phyloP scores from a whole-genome alignment of 768 basidiomycete species.

The Serendipita sp. region DNA sequence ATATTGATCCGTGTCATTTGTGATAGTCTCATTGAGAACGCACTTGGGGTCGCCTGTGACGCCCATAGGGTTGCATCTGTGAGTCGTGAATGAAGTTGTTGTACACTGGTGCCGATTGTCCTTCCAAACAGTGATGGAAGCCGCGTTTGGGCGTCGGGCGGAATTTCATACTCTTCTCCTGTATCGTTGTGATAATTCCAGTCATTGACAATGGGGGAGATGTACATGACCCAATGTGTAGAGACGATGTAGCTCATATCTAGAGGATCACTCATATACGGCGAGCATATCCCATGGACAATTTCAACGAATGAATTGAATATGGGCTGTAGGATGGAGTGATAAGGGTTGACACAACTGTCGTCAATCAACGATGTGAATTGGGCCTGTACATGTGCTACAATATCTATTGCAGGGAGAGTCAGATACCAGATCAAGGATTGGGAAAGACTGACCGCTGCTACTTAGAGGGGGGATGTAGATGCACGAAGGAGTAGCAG shows the following conservation, averaged over 20 bases:
- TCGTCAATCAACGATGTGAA: conserved; percentile 6
- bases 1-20: conserved; percentile 16
- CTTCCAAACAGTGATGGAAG: not conserved
- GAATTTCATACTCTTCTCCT: conserved; percentile 16
- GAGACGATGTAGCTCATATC: conserved; percentile 64
- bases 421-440: conserved; percentile 2
- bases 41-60: not conserved
- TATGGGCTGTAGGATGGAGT: conserved; percentile 31
- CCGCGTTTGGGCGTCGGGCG: conserved; percentile 9
- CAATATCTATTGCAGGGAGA: not conserved
- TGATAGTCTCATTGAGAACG: not conserved
- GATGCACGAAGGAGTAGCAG: conserved; percentile 57
- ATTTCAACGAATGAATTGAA: conserved; percentile 47
- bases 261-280: conserved; percentile 47
- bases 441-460: conserved; percentile 27
- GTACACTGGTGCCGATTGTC: not conserved
- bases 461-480: conserved; percentile 37
- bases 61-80: not conserved
- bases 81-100: not conserved
- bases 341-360: conserved; percentile 31
- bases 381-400: not conserved
- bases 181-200: conserved; percentile 13
- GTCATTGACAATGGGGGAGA: conserved; percentile 47
- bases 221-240: conserved; percentile 68
- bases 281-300: conserved; percentile 42